Conservation (phyloP, 148 eudicot genomes). For the Vaccinium darrowii region DNA sequence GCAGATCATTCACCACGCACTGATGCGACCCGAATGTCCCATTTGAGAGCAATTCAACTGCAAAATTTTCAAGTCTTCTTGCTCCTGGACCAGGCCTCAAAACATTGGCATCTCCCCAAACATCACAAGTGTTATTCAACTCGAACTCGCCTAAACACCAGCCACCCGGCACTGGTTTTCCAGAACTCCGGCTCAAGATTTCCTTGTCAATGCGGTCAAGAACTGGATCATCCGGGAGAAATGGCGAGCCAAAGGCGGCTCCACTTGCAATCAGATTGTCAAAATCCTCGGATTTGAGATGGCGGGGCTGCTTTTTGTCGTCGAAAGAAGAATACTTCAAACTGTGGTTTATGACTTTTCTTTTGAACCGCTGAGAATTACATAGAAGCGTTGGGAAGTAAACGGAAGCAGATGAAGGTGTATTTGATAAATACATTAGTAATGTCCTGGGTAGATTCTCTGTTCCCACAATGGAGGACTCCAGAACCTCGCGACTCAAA, state of each 20-base stretch:
- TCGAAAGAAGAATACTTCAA: conserved; percentile 54
- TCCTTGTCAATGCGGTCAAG: conserved; percentile 79
- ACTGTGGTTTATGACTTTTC: conserved; percentile 63
- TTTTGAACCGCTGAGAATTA: conserved; percentile 65
- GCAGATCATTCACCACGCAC: conserved; percentile 45
- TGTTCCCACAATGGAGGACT: conserved; percentile 65
- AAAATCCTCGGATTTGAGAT: conserved; percentile 52
- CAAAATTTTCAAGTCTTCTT: conserved; percentile 53
- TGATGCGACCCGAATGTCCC: conserved; percentile 46
- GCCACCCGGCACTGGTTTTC: conserved; percentile 78
- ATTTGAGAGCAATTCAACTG: conserved; percentile 51
- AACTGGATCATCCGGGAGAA: conserved; percentile 51
- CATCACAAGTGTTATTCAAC: conserved; percentile 42
- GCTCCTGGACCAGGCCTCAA: conserved; percentile 85
- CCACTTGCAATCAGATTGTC: conserved; percentile 54
- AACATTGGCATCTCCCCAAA: conserved; percentile 87
- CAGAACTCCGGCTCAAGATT: conserved; percentile 50
- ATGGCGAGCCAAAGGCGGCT: conserved; percentile 70
- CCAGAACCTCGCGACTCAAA: conserved; percentile 67
- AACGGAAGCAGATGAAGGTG: conserved; percentile 53
- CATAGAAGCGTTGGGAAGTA: conserved; percentile 88
- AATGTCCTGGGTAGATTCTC: conserved; percentile 85
- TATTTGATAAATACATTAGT: conserved; percentile 82
- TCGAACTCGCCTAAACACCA: conserved; percentile 82
- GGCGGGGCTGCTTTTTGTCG: conserved; percentile 36